Evolutionary conservation across 352 stramenopile species (phyloP), one percentile per base, ranked within the genome.

Genomic region (Pythium diclinum): DNA sequence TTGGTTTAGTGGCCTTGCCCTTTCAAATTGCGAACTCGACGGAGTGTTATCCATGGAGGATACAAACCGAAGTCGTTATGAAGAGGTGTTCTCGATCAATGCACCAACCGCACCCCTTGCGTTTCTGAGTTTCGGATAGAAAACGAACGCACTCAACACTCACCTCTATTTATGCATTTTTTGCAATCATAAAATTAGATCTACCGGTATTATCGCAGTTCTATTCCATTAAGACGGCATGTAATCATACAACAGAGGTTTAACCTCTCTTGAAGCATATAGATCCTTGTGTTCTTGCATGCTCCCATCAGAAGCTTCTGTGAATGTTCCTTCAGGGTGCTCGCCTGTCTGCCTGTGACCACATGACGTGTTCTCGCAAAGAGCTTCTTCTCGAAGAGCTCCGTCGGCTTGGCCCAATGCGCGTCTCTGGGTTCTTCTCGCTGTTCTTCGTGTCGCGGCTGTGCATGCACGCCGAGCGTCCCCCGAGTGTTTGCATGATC

Each of bases 221-320:
- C n/a, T 25, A 44, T 47, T 2, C 19, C 38, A 36, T 56, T 36
- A 53, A 4, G 47, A 14, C 34, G 21, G 25, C 48, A 33, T 36
- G 13, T 13, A 14, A 19, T 6, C 23, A 25, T 47, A 17, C 21
- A 59, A 36, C 21, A 40, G 3, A 38, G 36, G 34, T 57, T 23
- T 33, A 28, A 36, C 42, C 63, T 61, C n/a, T 44, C 6, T 13
- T 53, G 30, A 17, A 19, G 3, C 3, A 54, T 23, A 34, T 30
- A 14, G 5, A 7, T 23, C 3, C 57, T 52, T 58, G 3, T 56
- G 13, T 11, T 62, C 28, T 6, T 21, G 49, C 11, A 56, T 64
- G 28, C 21, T 28, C 53, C 65, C 65, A 71, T n/a, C 58, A 71
- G 65, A 71, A 71, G 65, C 65, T 71, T 71, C 65, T 34, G 8